A percentile compares a stretch with the other conserved stretches of the same genome.
Evolutionary conservation across 352 stramenopile genomes (phyloP).

Genomic region (Globisporangium splendens): DNA sequence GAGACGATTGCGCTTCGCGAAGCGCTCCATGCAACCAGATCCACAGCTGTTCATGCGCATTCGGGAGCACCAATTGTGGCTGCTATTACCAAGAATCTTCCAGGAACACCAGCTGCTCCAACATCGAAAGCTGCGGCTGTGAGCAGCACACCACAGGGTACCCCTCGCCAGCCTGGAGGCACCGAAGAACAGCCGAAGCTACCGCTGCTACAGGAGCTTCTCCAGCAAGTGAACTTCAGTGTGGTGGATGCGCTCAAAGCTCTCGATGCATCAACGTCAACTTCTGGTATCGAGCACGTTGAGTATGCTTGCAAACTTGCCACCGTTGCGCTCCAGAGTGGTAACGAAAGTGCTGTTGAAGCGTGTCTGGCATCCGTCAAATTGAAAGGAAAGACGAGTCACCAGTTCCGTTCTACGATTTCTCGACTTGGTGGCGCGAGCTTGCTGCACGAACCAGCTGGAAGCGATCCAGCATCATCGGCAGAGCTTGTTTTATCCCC

Average conservation of each 20-base stretch:
- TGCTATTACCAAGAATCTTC: neutral
- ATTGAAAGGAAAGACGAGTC: slow-evolving; percentile 31
- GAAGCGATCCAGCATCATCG: neutral
- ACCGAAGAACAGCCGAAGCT: slow-evolving; percentile 15
- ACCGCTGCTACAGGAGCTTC: slow-evolving; percentile 30
- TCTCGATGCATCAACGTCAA: slow-evolving; percentile 13
- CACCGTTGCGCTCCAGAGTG: slow-evolving; percentile 15
- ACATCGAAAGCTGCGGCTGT: neutral
- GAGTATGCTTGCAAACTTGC: slow-evolving; percentile 41
- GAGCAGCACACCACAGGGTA: slow-evolving; percentile 10
- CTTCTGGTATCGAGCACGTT: slow-evolving; percentile 16
- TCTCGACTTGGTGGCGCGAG: slow-evolving; percentile 22
- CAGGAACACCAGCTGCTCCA: neutral
- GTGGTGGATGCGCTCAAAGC: slow-evolving; percentile 22
- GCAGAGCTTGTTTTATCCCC: slow-evolving; percentile 5
- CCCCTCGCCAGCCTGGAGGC: slow-evolving; percentile 8
- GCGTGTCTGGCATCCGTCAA: slow-evolving; percentile 40
- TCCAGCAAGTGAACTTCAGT: slow-evolving; percentile 31
- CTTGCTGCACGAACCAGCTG: slow-evolving; percentile 25
- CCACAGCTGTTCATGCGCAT: neutral
- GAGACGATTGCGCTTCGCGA: slow-evolving; percentile 6
- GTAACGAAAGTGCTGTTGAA: slow-evolving; percentile 16
- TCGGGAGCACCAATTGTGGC: neutral
- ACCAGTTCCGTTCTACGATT: slow-evolving; percentile 33
- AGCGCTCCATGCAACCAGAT: neutral